These are phyloP conservation scores for Sporothrix inflata DNA, from an alignment of 2,329 filamentous ascomycete genomes.

Conservation along the genomic window DNA sequence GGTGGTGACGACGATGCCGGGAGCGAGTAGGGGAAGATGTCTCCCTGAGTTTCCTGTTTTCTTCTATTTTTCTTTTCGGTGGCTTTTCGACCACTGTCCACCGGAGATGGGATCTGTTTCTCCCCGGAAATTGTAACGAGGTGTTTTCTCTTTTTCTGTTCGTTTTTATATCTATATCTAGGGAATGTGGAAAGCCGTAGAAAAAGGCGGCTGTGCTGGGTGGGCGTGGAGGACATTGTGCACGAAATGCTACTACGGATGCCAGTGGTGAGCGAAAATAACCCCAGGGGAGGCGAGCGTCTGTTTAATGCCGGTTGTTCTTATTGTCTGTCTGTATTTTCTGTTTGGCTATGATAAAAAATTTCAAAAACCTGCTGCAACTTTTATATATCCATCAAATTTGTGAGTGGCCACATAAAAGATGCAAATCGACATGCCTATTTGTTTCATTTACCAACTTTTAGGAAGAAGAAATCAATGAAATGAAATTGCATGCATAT, in stretches of 20 bases:
- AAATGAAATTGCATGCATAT: too few relatives aligned
- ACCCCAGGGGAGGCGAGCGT: background rate
- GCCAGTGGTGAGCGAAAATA: background rate
- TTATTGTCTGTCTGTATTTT: slow-evolving; percentile 3
- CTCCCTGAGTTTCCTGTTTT: background rate
- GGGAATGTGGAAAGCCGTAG: slow-evolving; percentile 1
- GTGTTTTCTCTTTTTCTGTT: background rate
- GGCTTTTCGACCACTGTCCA: background rate
- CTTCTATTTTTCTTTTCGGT: background rate
- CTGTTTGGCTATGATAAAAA: slow-evolving; percentile 6
- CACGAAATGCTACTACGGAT: background rate
- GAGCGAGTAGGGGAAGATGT: slow-evolving; percentile 14
- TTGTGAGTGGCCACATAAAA: too few relatives aligned
- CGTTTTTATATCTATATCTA: background rate
- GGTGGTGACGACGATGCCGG: slow-evolving; percentile 23
- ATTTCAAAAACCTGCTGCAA: background rate
- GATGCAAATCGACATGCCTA: too few relatives aligned
- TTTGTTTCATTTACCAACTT: too few relatives aligned
- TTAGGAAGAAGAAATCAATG: too few relatives aligned
- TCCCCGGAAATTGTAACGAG: background rate
- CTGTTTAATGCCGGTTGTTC: background rate
- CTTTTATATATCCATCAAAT: background rate
- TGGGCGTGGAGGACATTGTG: background rate
- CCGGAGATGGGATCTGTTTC: background rate
- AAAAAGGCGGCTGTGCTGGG: background rate